Evolutionary conservation across 768 basidiomycete genomes (phyloP).

Genomic region (Rhizopogon salebrosus): DNA sequence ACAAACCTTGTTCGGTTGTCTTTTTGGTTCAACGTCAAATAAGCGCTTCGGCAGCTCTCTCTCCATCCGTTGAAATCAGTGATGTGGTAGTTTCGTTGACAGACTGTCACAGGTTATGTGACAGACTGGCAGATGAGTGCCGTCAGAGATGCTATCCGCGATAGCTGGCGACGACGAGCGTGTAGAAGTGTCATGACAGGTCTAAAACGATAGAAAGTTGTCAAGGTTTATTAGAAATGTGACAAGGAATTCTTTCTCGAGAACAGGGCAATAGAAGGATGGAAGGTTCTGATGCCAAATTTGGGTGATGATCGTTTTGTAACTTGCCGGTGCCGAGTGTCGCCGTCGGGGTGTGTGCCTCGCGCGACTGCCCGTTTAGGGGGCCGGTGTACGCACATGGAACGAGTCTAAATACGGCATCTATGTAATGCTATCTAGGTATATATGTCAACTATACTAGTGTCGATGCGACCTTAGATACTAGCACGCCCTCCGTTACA

Average conservation of each 20-base stretch:
- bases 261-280: constrained; percentile 28
- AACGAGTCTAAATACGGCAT: constrained; percentile 34
- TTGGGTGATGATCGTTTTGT: constrained; percentile 30
- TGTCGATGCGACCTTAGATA: constrained; percentile 15
- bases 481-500: constrained; percentile 24
- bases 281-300: constrained; percentile 30
- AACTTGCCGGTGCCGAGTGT: constrained; percentile 45
- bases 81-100: not conserved
- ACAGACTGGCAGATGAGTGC: not conserved
- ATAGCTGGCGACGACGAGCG: not conserved
- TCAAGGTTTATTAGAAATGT: constrained; percentile 9
- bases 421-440: constrained; percentile 20
- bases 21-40: constrained; percentile 2
- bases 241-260: constrained; percentile 8
- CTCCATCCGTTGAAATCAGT: not conserved
- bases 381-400: constrained; percentile 40
- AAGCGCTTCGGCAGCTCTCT: constrained; percentile 1
- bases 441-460: constrained; percentile 9
- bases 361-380: constrained; percentile 32
- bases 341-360: constrained; percentile 26
- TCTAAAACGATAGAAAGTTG: not conserved
- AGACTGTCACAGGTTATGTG: not conserved
- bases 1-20: constrained; percentile 11
- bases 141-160: not conserved
- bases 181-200: not conserved